These are phyloP conservation scores for barrel medic (Medicago truncatula) DNA, from an alignment of 306 rosid species.

Conservation along the genomic window DNA sequence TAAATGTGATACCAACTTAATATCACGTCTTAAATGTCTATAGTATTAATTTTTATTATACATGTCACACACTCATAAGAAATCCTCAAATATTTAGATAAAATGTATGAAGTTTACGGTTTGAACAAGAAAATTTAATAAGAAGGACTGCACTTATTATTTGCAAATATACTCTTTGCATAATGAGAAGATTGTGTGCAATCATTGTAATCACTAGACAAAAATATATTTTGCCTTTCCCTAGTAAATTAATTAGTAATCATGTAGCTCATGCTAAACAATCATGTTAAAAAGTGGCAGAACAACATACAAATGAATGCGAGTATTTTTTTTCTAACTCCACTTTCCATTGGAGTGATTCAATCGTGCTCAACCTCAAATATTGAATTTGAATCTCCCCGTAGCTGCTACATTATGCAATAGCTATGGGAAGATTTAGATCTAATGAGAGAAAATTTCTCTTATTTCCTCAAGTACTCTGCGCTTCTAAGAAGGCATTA, in stretches of 20 bases:
- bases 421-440: neutral
- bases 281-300: neutral
- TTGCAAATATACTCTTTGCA: slow-evolving; percentile 1
- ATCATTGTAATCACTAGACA: neutral
- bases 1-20: too few relatives aligned
- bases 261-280: neutral
- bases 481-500: slow-evolving; percentile 70
- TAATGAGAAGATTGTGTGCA: neutral
- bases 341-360: neutral
- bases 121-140: neutral
- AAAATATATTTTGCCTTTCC: neutral
- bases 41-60: too few relatives aligned
- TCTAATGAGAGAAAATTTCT: neutral
- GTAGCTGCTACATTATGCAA: too few relatives aligned
- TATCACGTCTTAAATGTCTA: neutral
- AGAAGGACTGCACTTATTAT: neutral
- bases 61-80: neutral
- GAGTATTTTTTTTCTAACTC: neutral
- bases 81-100: neutral
- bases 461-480: slow-evolving; percentile 44
- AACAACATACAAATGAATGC: neutral
- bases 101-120: neutral
- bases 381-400: too few relatives aligned
- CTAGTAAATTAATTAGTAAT: neutral
- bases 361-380: neutral